phyloP scores from a whole-genome alignment of 352 stramenopile genomes.

The Globisporangium viniferum region DNA sequence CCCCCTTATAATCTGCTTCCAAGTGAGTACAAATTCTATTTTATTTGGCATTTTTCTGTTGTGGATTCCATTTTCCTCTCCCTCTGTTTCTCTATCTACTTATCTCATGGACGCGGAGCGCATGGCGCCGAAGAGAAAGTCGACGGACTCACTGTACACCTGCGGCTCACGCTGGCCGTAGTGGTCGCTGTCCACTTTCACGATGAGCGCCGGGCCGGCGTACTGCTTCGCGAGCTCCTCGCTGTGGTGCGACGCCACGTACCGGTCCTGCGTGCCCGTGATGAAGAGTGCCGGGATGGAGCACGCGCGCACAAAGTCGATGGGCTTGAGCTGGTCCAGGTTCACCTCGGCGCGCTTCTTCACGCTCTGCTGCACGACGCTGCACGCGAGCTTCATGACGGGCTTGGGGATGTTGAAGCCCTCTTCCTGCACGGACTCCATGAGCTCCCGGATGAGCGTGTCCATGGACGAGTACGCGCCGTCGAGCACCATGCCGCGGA shows the following conservation, averaged over 20 bases:
- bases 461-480: constrained; percentile 71
- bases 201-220: constrained; percentile 44
- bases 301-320: constrained; percentile 72
- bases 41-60: constrained; percentile 1
- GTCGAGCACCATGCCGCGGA: constrained; percentile 72
- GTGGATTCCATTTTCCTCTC: not conserved
- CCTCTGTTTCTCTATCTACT: constrained; percentile 8
- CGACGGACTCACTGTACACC: constrained; percentile 53
- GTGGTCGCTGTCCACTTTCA: constrained; percentile 63
- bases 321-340: constrained; percentile 55
- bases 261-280: constrained; percentile 55
- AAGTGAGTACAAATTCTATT: constrained; percentile 7
- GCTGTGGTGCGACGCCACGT: constrained; percentile 66
- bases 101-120: constrained; percentile 28
- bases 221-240: constrained; percentile 61
- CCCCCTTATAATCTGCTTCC: not conserved
- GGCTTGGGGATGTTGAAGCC: constrained; percentile 70
- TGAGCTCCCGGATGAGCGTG: constrained; percentile 59
- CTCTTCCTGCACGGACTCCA: constrained; percentile 60
- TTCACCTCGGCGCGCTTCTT: constrained; percentile 76
- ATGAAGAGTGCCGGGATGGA: constrained; percentile 74
- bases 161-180: constrained; percentile 42
- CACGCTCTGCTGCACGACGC: constrained; percentile 71
- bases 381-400: constrained; percentile 63
- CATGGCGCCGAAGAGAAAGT: constrained; percentile 55